phyloP scores from a whole-genome alignment of 306 rosid species.

The Trichosanthes truncata region DNA sequence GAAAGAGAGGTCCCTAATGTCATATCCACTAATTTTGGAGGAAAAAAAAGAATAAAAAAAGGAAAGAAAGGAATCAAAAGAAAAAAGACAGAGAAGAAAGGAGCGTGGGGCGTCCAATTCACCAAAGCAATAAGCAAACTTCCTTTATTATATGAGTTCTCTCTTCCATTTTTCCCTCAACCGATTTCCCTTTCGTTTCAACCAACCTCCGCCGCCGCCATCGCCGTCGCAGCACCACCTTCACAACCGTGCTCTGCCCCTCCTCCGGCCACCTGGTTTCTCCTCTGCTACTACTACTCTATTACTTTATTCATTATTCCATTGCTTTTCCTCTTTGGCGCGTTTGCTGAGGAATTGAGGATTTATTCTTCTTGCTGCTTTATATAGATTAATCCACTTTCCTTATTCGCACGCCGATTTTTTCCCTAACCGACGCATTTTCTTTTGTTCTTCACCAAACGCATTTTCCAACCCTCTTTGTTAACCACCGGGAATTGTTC shows the following conservation, averaged over 20 bases:
- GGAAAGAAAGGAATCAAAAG: not conserved
- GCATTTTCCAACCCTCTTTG: not conserved
- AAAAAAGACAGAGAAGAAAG: not conserved
- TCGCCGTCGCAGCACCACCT: not conserved
- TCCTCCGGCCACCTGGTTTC: not conserved
- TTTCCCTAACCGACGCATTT: not conserved
- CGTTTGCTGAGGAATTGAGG: not conserved
- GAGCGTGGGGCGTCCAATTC: constrained; percentile 6
- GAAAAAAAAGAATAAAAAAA: not conserved
- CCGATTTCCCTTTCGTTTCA: constrained; percentile 6
- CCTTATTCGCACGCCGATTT: not conserved
- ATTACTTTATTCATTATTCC: not conserved
- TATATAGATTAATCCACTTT: not conserved
- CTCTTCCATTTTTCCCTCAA: not conserved
- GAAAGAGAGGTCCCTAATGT: not conserved
- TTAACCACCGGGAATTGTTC: not conserved
- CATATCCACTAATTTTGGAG: constrained; percentile 2
- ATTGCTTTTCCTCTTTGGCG: not conserved
- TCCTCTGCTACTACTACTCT: not conserved
- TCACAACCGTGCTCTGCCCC: not conserved
- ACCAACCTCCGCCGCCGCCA: constrained; percentile 10
- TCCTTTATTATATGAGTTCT: not conserved
- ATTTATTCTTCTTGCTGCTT: not conserved
- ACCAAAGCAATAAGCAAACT: not conserved
- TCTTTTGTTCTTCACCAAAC: not conserved